Evolutionary conservation across 106 monocot genomes (phyloP).

Genomic region (Phalaenopsis aphrodite): DNA sequence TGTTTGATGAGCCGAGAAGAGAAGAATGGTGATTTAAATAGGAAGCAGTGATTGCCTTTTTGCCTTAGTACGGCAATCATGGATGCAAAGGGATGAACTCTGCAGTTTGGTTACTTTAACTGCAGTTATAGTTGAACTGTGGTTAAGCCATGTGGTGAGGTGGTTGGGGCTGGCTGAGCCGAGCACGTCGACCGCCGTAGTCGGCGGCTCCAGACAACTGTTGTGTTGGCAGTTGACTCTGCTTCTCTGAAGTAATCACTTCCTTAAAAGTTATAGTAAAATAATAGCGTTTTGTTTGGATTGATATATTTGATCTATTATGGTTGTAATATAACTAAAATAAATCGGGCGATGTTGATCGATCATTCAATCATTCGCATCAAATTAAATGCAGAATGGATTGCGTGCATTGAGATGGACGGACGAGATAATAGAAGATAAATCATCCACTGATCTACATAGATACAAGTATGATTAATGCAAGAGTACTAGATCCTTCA

Average conservation of each 20-base stretch:
- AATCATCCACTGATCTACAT: too few species aligned
- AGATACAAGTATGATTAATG: too few species aligned
- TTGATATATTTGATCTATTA: background rate
- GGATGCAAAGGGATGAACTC: background rate
- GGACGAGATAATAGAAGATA: too few species aligned
- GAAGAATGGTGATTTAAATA: constrained; percentile 1
- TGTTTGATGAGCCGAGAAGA: background rate
- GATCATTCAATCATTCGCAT: too few species aligned
- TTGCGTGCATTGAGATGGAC: too few species aligned
- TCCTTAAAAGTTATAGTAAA: background rate
- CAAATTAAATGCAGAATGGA: too few species aligned
- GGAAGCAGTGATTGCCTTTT: background rate
- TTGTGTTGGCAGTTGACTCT: background rate
- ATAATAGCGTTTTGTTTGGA: background rate
- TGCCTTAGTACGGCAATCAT: background rate
- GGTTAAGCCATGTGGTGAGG: background rate
- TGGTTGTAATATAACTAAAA: too few species aligned
- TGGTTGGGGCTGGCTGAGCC: too few species aligned
- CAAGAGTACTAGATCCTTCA: too few species aligned
- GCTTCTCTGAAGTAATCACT: background rate
- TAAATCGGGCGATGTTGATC: too few species aligned
- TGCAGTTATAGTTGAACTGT: background rate
- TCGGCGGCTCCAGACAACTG: background rate
- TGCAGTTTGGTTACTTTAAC: background rate
- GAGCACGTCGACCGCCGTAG: background rate